These are phyloP conservation scores for Leccinum broughii DNA, from an alignment of 768 basidiomycete species.

Conservation along the genomic window DNA sequence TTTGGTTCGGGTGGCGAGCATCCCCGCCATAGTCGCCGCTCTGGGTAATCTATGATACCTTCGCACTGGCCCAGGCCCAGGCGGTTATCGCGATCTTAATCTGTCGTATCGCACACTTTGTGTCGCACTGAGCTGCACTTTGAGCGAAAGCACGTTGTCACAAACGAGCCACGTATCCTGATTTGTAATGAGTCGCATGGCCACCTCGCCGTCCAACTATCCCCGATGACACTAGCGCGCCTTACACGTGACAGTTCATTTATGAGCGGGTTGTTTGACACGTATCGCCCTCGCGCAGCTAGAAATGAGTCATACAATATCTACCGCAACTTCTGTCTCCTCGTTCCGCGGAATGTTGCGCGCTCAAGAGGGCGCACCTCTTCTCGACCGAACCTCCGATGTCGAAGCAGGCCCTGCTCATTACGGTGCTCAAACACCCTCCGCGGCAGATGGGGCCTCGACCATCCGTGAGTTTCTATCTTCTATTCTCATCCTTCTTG, in stretches of 20 bases:
- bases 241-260: no score
- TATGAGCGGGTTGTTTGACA: no score
- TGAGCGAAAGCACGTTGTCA: no score
- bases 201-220: no score
- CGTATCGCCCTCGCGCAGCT: no score
- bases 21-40: not conserved
- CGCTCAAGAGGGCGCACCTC: constrained; percentile 24
- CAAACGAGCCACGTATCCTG: no score
- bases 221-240: no score
- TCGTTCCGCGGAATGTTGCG: constrained; percentile 28
- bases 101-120: no score
- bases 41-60: not conserved
- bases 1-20: constrained; percentile 31
- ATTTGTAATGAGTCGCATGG: no score
- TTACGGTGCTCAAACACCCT: constrained; percentile 21
- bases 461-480: constrained; percentile 17
- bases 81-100: no score
- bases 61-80: not conserved
- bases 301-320: constrained; percentile 26
- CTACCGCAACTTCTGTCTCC: constrained; percentile 28
- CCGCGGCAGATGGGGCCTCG: constrained; percentile 19
- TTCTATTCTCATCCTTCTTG: not conserved
- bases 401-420: constrained; percentile 27
- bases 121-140: no score
- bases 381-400: constrained; percentile 24